A percentile compares a stretch with the other conserved stretches of the same genome.
phyloP scores from a whole-genome alignment of 2,329 filamentous ascomycete genomes.

The Cladophialophora immunda region DNA sequence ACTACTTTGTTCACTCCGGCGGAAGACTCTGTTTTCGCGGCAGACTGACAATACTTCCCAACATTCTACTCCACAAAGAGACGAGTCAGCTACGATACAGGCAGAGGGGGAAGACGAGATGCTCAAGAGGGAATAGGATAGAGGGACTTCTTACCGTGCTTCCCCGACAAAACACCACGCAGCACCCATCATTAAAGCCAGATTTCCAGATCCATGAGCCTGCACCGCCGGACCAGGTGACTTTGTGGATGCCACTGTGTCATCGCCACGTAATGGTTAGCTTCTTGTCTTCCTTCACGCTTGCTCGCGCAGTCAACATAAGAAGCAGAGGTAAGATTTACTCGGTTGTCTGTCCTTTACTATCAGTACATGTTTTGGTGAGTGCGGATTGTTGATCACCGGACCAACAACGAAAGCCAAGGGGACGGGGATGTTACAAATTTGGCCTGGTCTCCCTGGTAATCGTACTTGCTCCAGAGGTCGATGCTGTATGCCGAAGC shows the following conservation, averaged over 20 bases:
- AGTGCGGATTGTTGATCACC: background rate
- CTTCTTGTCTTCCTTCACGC: background rate
- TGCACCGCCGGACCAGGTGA: slow-evolving; percentile 21
- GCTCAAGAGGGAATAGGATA: background rate
- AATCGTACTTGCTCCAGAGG: slow-evolving; percentile 25
- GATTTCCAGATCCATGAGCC: slow-evolving; percentile 28
- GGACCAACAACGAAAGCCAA: background rate
- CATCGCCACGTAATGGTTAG: background rate
- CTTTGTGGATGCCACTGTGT: slow-evolving; percentile 21
- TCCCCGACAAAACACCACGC: slow-evolving; percentile 28
- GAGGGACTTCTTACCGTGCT: slow-evolving; percentile 15
- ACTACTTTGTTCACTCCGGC: slow-evolving; percentile 23
- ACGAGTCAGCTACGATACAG: background rate
- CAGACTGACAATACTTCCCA: slow-evolving; percentile 27
- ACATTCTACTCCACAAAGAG: slow-evolving; percentile 23
- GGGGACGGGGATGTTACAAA: slow-evolving; percentile 2
- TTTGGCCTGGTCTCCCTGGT: slow-evolving; percentile 22
- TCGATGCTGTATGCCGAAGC: slow-evolving; percentile 17
- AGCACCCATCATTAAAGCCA: slow-evolving; percentile 22
- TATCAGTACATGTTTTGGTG: background rate
- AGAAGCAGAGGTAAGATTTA: slow-evolving; percentile 1
- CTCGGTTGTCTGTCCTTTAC: slow-evolving; percentile 2
- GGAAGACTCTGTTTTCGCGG: slow-evolving; percentile 20
- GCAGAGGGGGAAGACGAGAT: background rate
- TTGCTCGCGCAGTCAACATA: background rate